phyloP scores from a whole-genome alignment of 225 moss, liverwort and hornwort species.

The Asterella californica region DNA sequence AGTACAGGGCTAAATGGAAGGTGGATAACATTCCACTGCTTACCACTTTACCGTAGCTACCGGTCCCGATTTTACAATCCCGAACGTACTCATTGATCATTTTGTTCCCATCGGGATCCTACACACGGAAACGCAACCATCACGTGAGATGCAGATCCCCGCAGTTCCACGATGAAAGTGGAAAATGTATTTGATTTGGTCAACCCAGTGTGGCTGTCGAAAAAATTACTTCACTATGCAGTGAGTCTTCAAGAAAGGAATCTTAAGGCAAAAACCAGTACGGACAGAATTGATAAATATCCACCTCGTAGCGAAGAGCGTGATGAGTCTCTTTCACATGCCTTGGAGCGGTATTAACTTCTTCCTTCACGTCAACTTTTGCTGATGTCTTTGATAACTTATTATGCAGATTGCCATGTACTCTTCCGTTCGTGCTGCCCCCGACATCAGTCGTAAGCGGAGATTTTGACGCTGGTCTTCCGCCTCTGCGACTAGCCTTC shows the following conservation, averaged over 20 bases:
- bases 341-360: background rate
- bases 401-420: background rate
- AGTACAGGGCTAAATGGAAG: background rate
- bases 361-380: conserved; percentile 14
- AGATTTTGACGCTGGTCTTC: conserved; percentile 36
- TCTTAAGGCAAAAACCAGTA: background rate
- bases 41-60: conserved; percentile 96
- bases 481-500: conserved; percentile 23
- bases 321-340: conserved; percentile 39
- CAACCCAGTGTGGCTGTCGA: background rate
- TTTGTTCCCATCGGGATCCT: conserved; percentile 81
- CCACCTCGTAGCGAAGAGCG: conserved; percentile 37
- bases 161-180: background rate
- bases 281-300: background rate
- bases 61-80: conserved; percentile 66
- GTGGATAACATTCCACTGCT: conserved; percentile 18
- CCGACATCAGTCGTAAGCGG: conserved; percentile 20
- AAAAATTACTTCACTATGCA: background rate
- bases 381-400: conserved; percentile 1
- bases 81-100: conserved; percentile 78
- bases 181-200: background rate
- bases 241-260: background rate
- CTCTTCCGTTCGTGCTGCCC: conserved; percentile 14
- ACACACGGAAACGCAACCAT: background rate
- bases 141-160: background rate